phyloP scores from a whole-genome alignment of 805 yeast genomes.

The Torulaspora gathmanii region DNA sequence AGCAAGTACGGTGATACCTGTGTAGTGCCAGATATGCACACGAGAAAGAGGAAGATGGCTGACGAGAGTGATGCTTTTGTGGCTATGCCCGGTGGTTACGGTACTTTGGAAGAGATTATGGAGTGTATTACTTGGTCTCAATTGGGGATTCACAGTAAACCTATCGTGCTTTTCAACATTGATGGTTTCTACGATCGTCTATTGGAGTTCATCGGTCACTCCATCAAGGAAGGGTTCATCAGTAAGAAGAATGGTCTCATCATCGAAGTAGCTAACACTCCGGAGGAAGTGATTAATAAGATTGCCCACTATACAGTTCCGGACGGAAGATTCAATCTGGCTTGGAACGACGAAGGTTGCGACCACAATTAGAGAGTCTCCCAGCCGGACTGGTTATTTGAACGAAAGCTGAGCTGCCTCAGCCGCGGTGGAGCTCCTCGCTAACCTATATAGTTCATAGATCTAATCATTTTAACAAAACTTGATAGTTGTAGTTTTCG shows the following conservation, averaged over 20 bases:
- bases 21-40: conserved; percentile 83
- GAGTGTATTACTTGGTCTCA: conserved; percentile 91
- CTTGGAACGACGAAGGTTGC: conserved; percentile 49
- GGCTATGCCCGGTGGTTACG: conserved; percentile 90
- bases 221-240: conserved; percentile 64
- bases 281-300: conserved; percentile 61
- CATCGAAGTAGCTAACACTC: conserved; percentile 60
- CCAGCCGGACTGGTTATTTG: not conserved
- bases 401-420: not conserved
- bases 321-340: conserved; percentile 66
- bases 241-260: conserved; percentile 61
- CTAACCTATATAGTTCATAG: not conserved
- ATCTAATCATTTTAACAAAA: no score
- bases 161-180: conserved; percentile 71
- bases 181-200: conserved; percentile 77
- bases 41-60: conserved; percentile 83
- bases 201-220: conserved; percentile 53
- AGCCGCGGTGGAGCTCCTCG: not conserved
- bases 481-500: not conserved
- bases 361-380: not conserved
- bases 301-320: conserved; percentile 61
- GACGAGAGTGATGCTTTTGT: conserved; percentile 80
- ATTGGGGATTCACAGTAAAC: conserved; percentile 78
- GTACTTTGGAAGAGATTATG: conserved; percentile 84
- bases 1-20: conserved; percentile 68